These are phyloP conservation scores for Trypanosomatidae sp. DNA, from an alignment of 208 protist species.

Conservation along the genomic window DNA sequence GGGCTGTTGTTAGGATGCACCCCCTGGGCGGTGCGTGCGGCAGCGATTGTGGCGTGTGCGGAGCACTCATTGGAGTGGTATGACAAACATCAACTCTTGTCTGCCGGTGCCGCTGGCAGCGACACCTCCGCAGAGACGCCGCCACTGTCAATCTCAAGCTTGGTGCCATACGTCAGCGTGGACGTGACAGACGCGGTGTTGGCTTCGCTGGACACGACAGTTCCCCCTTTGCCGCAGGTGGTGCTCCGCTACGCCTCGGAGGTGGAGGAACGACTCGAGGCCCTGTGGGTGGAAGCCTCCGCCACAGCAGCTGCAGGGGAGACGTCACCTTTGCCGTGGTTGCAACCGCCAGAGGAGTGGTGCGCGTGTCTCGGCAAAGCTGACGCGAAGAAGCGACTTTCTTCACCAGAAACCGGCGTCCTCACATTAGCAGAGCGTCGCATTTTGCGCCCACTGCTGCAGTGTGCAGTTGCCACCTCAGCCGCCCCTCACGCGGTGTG, in stretches of 20 bases:
- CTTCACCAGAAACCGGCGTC: neutral
- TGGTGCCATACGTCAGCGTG: constrained; percentile 8
- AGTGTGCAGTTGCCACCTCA: constrained; percentile 21
- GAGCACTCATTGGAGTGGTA: constrained; percentile 25
- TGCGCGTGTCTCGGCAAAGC: neutral
- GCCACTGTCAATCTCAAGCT: neutral
- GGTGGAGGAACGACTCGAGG: constrained; percentile 9
- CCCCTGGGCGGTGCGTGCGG: constrained; percentile 14
- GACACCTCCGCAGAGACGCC: neutral
- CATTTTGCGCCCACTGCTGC: constrained; percentile 17
- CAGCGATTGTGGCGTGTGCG: constrained; percentile 22
- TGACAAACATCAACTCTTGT: neutral
- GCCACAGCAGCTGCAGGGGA: neutral
- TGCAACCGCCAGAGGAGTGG: constrained; percentile 8
- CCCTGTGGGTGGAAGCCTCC: neutral
- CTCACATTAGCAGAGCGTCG: constrained; percentile 11
- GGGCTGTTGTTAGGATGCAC: constrained; percentile 49
- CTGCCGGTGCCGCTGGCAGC: neutral
- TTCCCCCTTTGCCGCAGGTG: constrained; percentile 11
- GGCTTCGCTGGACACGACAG: constrained; percentile 1
- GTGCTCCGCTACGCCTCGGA: constrained; percentile 13
- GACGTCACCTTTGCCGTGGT: constrained; percentile 4
- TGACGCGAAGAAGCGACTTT: neutral
- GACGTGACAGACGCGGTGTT: constrained; percentile 27
- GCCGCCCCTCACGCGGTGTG: constrained; percentile 15